phyloP scores from a whole-genome alignment of 2,329 filamentous ascomycete genomes.

The Microsporum ferrugineum region DNA sequence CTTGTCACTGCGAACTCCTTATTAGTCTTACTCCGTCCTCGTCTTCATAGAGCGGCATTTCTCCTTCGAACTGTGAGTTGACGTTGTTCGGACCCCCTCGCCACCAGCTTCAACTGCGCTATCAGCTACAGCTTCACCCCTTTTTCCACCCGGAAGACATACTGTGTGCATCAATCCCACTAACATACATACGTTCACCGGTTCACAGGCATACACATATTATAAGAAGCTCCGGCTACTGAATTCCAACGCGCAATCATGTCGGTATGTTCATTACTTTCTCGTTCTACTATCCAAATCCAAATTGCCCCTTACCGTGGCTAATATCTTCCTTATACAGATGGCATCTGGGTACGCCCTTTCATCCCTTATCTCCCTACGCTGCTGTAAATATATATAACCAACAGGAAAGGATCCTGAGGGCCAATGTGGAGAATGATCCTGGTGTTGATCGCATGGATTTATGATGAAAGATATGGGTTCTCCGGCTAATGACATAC shows the following conservation, averaged over 20 bases:
- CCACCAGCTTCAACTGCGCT: not conserved
- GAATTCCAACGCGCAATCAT: conserved; percentile 1
- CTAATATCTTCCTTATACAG: conserved; percentile 5
- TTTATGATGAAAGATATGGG: not conserved
- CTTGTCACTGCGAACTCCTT: not conserved
- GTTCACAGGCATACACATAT: not conserved
- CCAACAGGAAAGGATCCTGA: not conserved
- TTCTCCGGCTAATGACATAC: not conserved
- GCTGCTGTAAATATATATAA: not conserved
- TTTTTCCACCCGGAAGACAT: not conserved
- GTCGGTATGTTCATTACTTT: not conserved
- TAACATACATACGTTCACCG: not conserved
- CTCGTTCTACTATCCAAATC: not conserved
- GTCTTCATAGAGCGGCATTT: not conserved
- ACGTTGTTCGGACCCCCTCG: not conserved
- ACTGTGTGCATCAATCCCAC: not conserved
- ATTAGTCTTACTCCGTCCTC: not conserved
- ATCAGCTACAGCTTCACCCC: not conserved
- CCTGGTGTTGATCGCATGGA: not conserved
- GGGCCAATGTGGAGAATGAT: not conserved
- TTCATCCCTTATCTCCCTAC: not conserved
- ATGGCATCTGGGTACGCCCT: conserved; percentile 12
- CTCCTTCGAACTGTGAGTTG: not conserved
- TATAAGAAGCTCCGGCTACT: not conserved
- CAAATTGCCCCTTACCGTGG: not conserved